Base-by-base conservation (phyloP, 805 yeast species). In the Saccharomyces jurei region DNA sequence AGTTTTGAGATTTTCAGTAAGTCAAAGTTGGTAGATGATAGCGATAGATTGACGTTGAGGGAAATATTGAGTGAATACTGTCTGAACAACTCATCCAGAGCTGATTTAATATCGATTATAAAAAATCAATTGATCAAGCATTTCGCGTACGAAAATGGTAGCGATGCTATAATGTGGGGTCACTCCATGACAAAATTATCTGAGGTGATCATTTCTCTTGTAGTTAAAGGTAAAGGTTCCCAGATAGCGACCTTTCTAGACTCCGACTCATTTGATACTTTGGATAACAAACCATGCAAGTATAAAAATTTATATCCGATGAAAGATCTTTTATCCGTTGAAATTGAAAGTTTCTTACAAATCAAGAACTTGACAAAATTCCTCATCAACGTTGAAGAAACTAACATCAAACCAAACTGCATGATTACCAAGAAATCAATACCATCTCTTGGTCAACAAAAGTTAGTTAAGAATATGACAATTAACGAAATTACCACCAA, bases 141-240 rank as follows among this genome's bases (percentile, higher is more conserved):
- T 29, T 67, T 77, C 11, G 88, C 90, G 0, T 60, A 61, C 5
- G 67, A 71, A 11, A 69, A 73, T 14, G 63, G 68, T 0, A 79
- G 83, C 60, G 73, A 77, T n/a, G 77, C 87, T 4, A 71, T 89
- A 2, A 50, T 89, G 8, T 81, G 82, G 73, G 89, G 92, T 1
- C 87, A 84, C 63, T 82, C 87, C 28, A 87, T 89, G 95, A 87
- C 96, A 0, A 77, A 83, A 46, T 66, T 91, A 26, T 96, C 97
- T 1, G 89, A 86, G 62, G 83, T 83, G 57, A 82, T 87, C n/a
- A 74, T 92, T 32, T 77, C 95, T 0, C 70, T 87, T 53, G 85
- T 96, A 0, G 90, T 89, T 4, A 87, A 84, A 62, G 98, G 98
- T 11, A 78, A 96, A 57, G 98, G 97, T 0, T 76, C 86, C 1